Base-by-base conservation (phyloP, 352 stramenopile genomes). In the Phytopythium boreale region DNA sequence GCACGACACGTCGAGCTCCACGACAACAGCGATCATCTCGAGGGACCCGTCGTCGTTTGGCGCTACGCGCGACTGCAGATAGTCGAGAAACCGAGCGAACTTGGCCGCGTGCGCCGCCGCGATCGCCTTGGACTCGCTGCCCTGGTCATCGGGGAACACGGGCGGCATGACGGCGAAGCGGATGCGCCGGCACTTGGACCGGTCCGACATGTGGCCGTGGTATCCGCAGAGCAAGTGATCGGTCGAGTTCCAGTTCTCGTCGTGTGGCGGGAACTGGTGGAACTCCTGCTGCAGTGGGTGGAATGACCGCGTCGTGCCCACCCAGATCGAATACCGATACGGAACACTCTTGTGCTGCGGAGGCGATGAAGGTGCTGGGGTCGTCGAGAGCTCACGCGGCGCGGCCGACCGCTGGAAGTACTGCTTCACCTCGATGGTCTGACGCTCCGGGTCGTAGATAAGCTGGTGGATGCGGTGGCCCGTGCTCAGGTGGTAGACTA, bases 391-490 rank as follows among this genome's bases (percentile, higher is more conserved):
- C 27, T 74, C 70, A 29, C 69, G 68, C 31, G 20, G 29, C 4
- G 17, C 50, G 75, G 61, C 34, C 59, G 79, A 62, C 2, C 80
- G 82, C 36, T 89, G 77, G 34, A 89, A 71, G 67, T 88, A 95
- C 47, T 79, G 67, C 59, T 92, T 92, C 11, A 95, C 84, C 59
- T 95, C 84, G 47, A 95, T 86, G 1, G 80, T 87, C 57, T 92
- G 82, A 6, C 79, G 71, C 44, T 89, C 75, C 11, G 80, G 69
- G 51, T 95, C 83, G 52, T 93, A 90, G 47, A 88, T 89, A 11
- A 95, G 76, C 61, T 90, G 77, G 62, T 95, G 84, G 57, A 95
- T 91, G 7, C 82, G 80, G 52, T 95, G 84, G 14, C 82, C 86
- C 79, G 92, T 92, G 46, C 82, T 93, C 44, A 95, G 64, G 62